Evolutionary conservation across 148 eudicot species (phyloP).

Genomic region (Beta vulgaris): DNA sequence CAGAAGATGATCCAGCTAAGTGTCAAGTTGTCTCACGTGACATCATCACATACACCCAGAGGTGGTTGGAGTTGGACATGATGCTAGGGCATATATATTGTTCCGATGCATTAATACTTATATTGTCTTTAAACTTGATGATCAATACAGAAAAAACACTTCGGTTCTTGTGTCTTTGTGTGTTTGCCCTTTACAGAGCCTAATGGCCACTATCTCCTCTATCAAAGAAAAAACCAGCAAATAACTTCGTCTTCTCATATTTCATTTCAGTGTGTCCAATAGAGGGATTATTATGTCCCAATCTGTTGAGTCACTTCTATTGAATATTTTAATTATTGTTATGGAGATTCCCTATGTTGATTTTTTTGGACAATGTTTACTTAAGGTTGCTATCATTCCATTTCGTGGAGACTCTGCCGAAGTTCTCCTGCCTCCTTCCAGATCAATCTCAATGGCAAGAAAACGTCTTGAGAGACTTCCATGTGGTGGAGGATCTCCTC

Average conservation of each 20-base stretch:
- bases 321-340: not conserved
- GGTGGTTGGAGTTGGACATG: not conserved
- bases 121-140: not conserved
- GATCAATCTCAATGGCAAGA: constrained; percentile 97
- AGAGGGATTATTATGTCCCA: not conserved
- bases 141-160: not conserved
- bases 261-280: not conserved
- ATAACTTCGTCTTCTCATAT: not conserved
- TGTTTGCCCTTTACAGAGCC: too few relatives aligned
- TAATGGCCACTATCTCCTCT: not conserved
- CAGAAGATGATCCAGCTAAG: not conserved
- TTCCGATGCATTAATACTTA: not conserved
- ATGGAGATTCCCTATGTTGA: not conserved
- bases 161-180: not conserved
- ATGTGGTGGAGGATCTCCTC: constrained; percentile 98
- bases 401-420: constrained; percentile 96
- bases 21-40: not conserved
- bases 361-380: constrained; percentile 1
- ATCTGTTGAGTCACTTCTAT: not conserved
- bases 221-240: not conserved
- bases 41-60: not conserved
- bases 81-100: not conserved
- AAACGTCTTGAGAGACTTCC: constrained; percentile 99
- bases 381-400: constrained; percentile 86
- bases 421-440: constrained; percentile 93